phyloP scores from a whole-genome alignment of 768 basidiomycete species.

The Termitomyces sp. region DNA sequence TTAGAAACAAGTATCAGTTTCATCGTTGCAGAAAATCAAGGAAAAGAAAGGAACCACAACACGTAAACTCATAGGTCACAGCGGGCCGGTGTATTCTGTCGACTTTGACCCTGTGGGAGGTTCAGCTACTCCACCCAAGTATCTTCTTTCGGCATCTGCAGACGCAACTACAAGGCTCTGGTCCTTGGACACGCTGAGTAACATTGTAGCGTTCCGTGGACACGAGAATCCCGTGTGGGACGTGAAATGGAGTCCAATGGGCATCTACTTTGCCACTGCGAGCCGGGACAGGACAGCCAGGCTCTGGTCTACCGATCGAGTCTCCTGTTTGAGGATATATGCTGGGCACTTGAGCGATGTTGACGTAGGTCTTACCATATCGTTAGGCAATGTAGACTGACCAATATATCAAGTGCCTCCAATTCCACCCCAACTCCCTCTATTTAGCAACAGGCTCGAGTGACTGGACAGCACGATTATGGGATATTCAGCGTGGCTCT shows the following conservation, averaged over 20 bases:
- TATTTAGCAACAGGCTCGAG: constrained; percentile 97
- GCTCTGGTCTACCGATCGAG: constrained; percentile 93
- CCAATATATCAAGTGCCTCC: constrained; percentile 60
- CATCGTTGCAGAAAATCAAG: constrained; percentile 57
- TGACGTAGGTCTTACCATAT: constrained; percentile 60
- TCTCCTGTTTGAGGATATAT: constrained; percentile 82
- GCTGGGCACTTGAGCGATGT: constrained; percentile 97
- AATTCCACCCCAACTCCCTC: constrained; percentile 96
- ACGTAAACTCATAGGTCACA: constrained; percentile 95
- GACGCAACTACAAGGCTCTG: constrained; percentile 89
- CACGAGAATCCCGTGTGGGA: constrained; percentile 99
- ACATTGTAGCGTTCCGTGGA: constrained; percentile 90
- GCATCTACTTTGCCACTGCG: constrained; percentile 96
- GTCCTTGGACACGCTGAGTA: constrained; percentile 93
- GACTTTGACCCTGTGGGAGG: constrained; percentile 91
- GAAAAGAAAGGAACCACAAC: constrained; percentile 83
- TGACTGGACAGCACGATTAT: constrained; percentile 92
- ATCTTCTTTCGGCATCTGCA: constrained; percentile 88
- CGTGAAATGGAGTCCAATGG: constrained; percentile 97
- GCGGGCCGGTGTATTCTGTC: constrained; percentile 92
- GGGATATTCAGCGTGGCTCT: constrained; percentile 96
- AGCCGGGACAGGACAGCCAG: constrained; percentile 92
- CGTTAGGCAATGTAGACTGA: background rate
- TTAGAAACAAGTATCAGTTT: constrained; percentile 31
- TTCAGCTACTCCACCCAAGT: constrained; percentile 78